Evolutionary conservation across 1,284 basidiomycete species (phyloP).

Genomic region (Cryptococcus amylolentus): DNA sequence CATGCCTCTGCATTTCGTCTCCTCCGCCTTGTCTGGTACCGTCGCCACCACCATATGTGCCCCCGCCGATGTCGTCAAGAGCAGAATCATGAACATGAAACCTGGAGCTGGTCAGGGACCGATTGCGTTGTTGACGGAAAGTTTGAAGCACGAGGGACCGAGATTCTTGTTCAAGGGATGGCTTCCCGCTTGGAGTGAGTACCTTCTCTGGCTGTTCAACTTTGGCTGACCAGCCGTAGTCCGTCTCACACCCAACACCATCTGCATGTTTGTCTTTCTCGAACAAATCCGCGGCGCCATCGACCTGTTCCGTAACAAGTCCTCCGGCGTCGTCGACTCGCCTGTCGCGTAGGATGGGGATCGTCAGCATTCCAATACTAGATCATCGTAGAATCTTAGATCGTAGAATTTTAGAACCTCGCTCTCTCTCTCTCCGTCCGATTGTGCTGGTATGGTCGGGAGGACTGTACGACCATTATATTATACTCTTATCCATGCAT

Average conservation of each 20-base stretch:
- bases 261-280: slow-evolving; percentile 50
- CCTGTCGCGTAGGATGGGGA: background rate
- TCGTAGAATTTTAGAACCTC: slow-evolving; percentile 1
- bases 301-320: slow-evolving; percentile 22
- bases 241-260: slow-evolving; percentile 51
- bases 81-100: slow-evolving; percentile 51
- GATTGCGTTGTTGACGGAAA: slow-evolving; percentile 23
- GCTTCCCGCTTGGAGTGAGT: slow-evolving; percentile 54
- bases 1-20: slow-evolving; percentile 52
- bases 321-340: background rate
- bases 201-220: background rate
- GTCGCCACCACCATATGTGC: slow-evolving; percentile 55
- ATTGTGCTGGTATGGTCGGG: background rate
- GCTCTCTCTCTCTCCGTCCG: background rate
- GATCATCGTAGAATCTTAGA: background rate
- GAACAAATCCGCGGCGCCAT: slow-evolving; percentile 45
- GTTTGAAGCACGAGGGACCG: slow-evolving; percentile 39
- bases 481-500: no score
- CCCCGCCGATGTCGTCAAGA: slow-evolving; percentile 54
- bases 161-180: slow-evolving; percentile 57
- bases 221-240: slow-evolving; percentile 24
- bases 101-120: slow-evolving; percentile 27
- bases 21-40: slow-evolving; percentile 54
- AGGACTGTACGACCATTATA: no score
- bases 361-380: background rate